A percentile compares a stretch with the other conserved stretches of the same genome.
Conservation (phyloP, 31 red algal species). For the Porphyra umbilicalis region DNA sequence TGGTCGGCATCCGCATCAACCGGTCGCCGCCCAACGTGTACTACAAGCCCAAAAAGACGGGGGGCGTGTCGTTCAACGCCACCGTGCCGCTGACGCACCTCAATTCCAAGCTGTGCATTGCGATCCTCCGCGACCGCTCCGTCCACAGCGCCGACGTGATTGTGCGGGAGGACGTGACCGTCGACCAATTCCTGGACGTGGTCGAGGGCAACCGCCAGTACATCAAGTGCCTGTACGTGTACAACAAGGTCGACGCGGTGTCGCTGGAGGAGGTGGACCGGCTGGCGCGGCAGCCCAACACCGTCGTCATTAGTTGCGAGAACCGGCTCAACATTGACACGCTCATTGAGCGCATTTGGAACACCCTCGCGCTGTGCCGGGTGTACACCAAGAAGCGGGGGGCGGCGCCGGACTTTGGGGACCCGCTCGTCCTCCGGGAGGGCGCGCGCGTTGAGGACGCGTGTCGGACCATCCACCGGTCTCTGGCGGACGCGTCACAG, state of each 20-base stretch:
- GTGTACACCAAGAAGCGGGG: constrained; percentile 95
- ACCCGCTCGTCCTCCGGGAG: constrained; percentile 74
- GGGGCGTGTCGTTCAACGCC: constrained; percentile 81
- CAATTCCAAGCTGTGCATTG: constrained; percentile 65
- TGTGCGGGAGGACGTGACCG: constrained; percentile 76
- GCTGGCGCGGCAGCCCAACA: constrained; percentile 60
- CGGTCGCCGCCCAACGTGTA: constrained; percentile 83
- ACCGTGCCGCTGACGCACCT: constrained; percentile 82
- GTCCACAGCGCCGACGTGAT: constrained; percentile 94
- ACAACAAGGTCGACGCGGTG: constrained; percentile 89
- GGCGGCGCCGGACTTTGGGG: constrained; percentile 64
- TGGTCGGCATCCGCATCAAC: constrained; percentile 91
- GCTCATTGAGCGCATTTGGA: constrained; percentile 72
- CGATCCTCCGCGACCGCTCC: constrained; percentile 82
- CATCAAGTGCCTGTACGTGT: constrained; percentile 78
- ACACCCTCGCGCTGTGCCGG: constrained; percentile 49
- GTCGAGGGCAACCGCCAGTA: constrained; percentile 94
- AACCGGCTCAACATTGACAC: constrained; percentile 77
- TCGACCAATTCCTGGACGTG: constrained; percentile 95
- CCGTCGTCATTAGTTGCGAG: constrained; percentile 74
- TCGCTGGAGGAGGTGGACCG: constrained; percentile 88
- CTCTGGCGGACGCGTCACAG: constrained; percentile 75
- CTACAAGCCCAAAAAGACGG: constrained; percentile 81
- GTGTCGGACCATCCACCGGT: constrained; percentile 71
- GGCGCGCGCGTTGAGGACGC: constrained; percentile 74